Conservation (phyloP, 148 eudicot genomes). For the Rhododendron henanense region DNA sequence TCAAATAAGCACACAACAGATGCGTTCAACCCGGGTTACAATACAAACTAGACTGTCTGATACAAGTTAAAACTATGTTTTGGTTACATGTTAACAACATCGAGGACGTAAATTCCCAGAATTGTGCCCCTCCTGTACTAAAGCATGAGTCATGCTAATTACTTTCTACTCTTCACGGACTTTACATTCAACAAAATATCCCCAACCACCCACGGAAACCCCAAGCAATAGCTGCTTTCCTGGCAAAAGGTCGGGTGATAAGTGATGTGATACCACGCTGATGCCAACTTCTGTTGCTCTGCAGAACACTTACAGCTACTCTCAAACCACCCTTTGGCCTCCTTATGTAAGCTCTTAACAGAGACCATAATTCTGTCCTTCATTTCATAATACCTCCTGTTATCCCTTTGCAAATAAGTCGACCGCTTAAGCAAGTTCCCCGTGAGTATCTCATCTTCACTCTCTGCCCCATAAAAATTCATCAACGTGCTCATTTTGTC, state of each 20-base stretch:
- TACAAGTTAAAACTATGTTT: not conserved
- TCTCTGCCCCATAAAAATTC: constrained; percentile 63
- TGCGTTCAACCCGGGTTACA: not conserved
- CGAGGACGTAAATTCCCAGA: not conserved
- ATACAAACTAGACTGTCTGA: not conserved
- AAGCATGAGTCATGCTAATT: not conserved
- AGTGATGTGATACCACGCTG: constrained; percentile 93
- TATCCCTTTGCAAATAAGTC: constrained; percentile 58
- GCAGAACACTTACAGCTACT: constrained; percentile 33
- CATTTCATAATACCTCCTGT: constrained; percentile 67
- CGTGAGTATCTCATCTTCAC: constrained; percentile 73
- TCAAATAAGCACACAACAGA: not conserved
- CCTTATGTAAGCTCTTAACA: constrained; percentile 58
- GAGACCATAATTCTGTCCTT: constrained; percentile 75
- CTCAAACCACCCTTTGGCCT: constrained; percentile 77
- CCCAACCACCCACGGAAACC: constrained; percentile 89
- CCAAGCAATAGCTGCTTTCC: constrained; percentile 58
- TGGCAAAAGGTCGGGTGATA: constrained; percentile 59
- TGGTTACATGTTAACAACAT: not conserved
- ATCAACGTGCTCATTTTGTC: constrained; percentile 59
- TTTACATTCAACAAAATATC: constrained; percentile 62
- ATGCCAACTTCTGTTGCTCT: constrained; percentile 61
- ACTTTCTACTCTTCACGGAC: constrained; percentile 33
- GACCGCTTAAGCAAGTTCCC: constrained; percentile 65
- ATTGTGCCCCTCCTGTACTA: not conserved